Conservation (phyloP, 768 basidiomycete genomes). For the Lentinus tigrinus region DNA sequence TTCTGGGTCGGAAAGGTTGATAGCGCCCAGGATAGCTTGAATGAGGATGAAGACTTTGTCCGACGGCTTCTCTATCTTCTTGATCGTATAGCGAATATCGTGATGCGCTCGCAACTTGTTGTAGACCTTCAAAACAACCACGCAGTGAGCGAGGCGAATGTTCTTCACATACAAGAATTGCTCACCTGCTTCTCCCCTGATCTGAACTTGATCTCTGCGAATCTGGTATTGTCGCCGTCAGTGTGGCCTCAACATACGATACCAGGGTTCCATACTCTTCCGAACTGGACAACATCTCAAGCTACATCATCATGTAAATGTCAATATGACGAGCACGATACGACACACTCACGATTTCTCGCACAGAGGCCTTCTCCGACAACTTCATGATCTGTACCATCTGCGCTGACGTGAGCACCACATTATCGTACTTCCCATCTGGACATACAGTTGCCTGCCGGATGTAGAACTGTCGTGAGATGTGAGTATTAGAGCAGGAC, state of each 20-base stretch:
- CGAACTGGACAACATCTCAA: slow-evolving; percentile 1
- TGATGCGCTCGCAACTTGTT: slow-evolving; percentile 67
- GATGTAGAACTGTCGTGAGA: slow-evolving; percentile 61
- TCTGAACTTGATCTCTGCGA: slow-evolving; percentile 67
- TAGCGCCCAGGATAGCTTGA: slow-evolving; percentile 75
- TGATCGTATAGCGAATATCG: slow-evolving; percentile 79
- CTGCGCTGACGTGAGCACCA: slow-evolving; percentile 33
- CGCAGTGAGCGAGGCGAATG: no score
- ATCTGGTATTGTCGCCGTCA: slow-evolving; percentile 38
- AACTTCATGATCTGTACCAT: slow-evolving; percentile 68
- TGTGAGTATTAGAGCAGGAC: neutral
- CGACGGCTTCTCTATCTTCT: slow-evolving; percentile 63
- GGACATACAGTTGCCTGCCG: slow-evolving; percentile 60
- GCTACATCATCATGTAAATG: neutral
- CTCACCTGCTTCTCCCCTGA: slow-evolving; percentile 71
- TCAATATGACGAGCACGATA: neutral
- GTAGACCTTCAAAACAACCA: slow-evolving; percentile 45
- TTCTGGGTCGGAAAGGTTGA: slow-evolving; percentile 67
- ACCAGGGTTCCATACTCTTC: slow-evolving; percentile 61
- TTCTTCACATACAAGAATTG: no score
- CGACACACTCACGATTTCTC: slow-evolving; percentile 57
- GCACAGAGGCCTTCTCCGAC: slow-evolving; percentile 50
- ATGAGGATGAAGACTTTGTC: slow-evolving; percentile 84
- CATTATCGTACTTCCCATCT: neutral
- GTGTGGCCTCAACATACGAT: slow-evolving; percentile 27